Evolutionary conservation across 2,329 filamentous ascomycete species (phyloP), one percentile per base, ranked within the genome.

Genomic region (Fusarium sp.): DNA sequence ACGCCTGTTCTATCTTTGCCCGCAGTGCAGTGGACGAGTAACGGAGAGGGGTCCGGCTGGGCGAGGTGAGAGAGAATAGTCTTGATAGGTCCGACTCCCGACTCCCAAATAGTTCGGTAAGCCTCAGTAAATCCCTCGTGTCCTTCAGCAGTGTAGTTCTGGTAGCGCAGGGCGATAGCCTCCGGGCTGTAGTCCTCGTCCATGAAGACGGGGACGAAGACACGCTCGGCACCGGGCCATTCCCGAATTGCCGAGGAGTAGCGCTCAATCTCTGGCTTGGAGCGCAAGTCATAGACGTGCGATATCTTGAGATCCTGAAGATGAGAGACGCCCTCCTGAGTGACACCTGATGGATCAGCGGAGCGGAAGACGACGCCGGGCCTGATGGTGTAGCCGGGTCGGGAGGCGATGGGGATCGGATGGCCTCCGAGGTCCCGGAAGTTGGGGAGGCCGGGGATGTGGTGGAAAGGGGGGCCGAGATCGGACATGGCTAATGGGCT

Each of bases 1-100:
- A 93, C 84, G 2, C 91, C 91, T 0, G 91, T 93, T 44, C 91
- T 84, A 77, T 94, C 91, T 78, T 94, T 94, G 11, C 91, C 91
- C 0, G 90, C 90, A 0, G 90, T 91, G 77, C 91, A 93, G 75
- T 94, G 91, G 7, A 93, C 81, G 6, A 93, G 81, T 9, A 90
- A 78, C 7, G 89, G 87, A 1, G 80, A 67, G 2, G 79, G 73
- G 2, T 82, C 75, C 4, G 74, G 70, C 16, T 72, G 68, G 73
- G 86, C 77, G 7, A 93, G 80, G 71, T 92, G 86, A 14, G 79
- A 76, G 38, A 93, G 82, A 46, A 86, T 81, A 2, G 77, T 80
- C 33, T 73, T 78, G 64, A 93, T 90, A 1, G 81, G 77, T 6
- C 77, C 76, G 0, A 84, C 83, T 0, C 82, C 89, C 23, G 83